phyloP scores from a whole-genome alignment of 2,329 filamentous ascomycete species.

The Aspergillus felis region DNA sequence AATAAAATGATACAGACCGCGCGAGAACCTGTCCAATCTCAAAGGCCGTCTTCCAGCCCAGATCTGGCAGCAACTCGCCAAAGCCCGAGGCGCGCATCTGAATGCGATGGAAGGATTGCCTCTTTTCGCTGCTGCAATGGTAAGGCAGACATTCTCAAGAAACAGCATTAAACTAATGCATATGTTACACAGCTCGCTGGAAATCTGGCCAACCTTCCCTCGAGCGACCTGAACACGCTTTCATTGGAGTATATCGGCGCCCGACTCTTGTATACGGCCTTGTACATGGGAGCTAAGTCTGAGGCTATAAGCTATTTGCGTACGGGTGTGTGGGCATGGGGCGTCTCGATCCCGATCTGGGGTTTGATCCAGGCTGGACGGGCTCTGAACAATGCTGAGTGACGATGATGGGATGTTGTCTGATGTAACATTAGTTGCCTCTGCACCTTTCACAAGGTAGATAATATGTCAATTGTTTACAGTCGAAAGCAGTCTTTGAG shows the following conservation, averaged over 20 bases:
- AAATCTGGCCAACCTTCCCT: constrained; percentile 28
- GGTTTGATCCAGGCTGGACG: constrained; percentile 28
- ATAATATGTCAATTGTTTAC: too few relatives aligned
- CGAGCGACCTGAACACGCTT: constrained; percentile 28
- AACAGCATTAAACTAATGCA: not conserved
- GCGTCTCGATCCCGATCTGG: constrained; percentile 30
- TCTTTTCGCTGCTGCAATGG: constrained; percentile 33
- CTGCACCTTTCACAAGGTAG: too few relatives aligned
- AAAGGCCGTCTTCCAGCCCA: constrained; percentile 23
- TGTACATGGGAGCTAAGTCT: constrained; percentile 31
- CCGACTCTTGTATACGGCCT: constrained; percentile 29
- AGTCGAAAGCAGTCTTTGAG: too few relatives aligned
- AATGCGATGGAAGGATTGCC: constrained; percentile 35
- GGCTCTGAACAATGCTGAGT: constrained; percentile 7
- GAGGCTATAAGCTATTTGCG: constrained; percentile 31
- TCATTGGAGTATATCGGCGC: constrained; percentile 30
- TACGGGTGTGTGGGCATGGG: constrained; percentile 31
- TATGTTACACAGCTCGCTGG: constrained; percentile 24
- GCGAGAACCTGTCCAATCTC: constrained; percentile 28
- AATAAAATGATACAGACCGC: constrained; percentile 18
- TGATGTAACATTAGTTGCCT: not conserved
- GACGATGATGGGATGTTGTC: not conserved
- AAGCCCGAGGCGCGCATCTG: constrained; percentile 29
- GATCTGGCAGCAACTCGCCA: constrained; percentile 22
- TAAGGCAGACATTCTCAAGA: not conserved